A percentile compares a stretch with the other conserved stretches of the same genome.
Evolutionary conservation across 2,329 filamentous ascomycete genomes (phyloP).

Genomic region (Stachybotrys chartarum): DNA sequence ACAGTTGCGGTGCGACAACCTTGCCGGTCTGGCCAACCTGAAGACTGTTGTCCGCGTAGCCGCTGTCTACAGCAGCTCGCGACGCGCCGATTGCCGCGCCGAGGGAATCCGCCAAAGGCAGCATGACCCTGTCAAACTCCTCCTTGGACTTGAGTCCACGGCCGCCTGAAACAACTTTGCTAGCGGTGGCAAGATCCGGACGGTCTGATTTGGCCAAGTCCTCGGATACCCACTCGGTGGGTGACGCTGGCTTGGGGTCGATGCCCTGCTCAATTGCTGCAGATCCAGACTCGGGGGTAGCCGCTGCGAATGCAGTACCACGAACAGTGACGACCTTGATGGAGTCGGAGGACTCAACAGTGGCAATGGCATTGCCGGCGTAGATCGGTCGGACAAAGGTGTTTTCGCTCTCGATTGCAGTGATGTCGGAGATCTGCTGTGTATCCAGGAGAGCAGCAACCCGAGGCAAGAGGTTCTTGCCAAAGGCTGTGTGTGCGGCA

Average conservation of each 20-base stretch:
- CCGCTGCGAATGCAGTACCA: conserved; percentile 81
- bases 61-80: conserved; percentile 90
- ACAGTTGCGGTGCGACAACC: conserved; percentile 93
- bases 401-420: conserved; percentile 76
- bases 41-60: conserved; percentile 95
- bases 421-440: conserved; percentile 93
- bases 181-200: conserved; percentile 85
- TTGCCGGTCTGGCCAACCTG: conserved; percentile 99
- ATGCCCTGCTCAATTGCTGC: conserved; percentile 73
- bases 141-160: conserved; percentile 96
- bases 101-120: conserved; percentile 83
- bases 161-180: conserved; percentile 85
- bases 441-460: conserved; percentile 86
- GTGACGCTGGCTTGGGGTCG: conserved; percentile 69
- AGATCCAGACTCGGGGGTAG: conserved; percentile 63
- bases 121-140: conserved; percentile 89
- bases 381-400: conserved; percentile 97
- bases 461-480: conserved; percentile 88
- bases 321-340: conserved; percentile 90
- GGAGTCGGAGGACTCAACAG: conserved; percentile 80
- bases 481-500: conserved; percentile 87
- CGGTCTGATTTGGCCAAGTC: conserved; percentile 89
- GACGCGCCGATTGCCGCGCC: conserved; percentile 95
- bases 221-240: conserved; percentile 88
- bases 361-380: conserved; percentile 93